Evolutionary conservation across 2,329 filamentous ascomycete species (phyloP).

Genomic region (Fusarium proliferatum): DNA sequence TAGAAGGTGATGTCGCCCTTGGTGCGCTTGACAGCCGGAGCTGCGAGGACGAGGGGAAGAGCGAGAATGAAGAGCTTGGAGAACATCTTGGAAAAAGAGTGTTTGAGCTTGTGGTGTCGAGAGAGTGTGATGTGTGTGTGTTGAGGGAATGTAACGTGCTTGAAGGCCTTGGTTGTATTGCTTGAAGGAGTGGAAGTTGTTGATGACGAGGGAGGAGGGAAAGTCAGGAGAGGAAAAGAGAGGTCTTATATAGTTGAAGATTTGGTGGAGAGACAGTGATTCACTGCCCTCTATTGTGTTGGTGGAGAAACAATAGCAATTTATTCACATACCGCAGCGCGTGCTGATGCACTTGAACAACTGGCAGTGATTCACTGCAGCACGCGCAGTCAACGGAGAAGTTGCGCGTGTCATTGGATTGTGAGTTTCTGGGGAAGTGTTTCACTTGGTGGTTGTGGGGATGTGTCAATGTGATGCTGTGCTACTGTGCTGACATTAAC

Average conservation of each 20-base stretch:
- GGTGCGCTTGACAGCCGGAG: conserved; percentile 16
- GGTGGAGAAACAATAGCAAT: neutral
- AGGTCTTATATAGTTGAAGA: conserved; percentile 21
- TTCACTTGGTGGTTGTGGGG: conserved; percentile 18
- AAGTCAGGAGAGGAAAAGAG: conserved; percentile 1
- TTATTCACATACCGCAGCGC: neutral
- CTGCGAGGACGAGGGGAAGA: conserved; percentile 33
- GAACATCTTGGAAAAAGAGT: conserved; percentile 36
- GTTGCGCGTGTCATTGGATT: conserved; percentile 1
- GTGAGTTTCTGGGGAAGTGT: conserved; percentile 11
- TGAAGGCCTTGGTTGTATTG: conserved; percentile 9
- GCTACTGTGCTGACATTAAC: conserved; percentile 4
- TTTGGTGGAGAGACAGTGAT: conserved; percentile 16
- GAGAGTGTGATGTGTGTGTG: neutral
- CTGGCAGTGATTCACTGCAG: conserved; percentile 13
- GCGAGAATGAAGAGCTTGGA: conserved; percentile 35
- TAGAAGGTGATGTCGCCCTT: conserved; percentile 64
- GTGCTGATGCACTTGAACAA: neutral
- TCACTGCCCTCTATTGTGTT: conserved; percentile 12
- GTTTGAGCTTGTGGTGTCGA: neutral
- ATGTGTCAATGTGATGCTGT: conserved; percentile 23
- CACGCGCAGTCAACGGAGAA: neutral
- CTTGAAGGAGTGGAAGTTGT: neutral
- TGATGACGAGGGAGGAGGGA: conserved; percentile 18
- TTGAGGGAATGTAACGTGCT: neutral